Percentiles rank a stretch among this genome's conserved stretches.
phyloP scores from a whole-genome alignment of 1,284 basidiomycete species.

The Phenoliferia sp. region DNA sequence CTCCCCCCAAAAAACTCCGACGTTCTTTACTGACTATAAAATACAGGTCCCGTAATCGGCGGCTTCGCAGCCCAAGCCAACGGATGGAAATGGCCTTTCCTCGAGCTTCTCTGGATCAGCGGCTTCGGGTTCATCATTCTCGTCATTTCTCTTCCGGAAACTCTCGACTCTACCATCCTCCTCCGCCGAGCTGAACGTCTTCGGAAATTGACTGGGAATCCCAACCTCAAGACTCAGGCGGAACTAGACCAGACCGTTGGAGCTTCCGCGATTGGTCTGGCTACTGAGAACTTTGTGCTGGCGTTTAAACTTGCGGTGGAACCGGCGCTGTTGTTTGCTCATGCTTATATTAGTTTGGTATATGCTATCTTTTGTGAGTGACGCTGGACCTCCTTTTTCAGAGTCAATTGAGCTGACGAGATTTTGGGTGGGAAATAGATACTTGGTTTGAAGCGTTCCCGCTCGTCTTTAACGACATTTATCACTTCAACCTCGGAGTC shows the following conservation, averaged over 20 bases:
- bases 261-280: slow-evolving; percentile 19
- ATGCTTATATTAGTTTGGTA: slow-evolving; percentile 37
- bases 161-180: slow-evolving; percentile 41
- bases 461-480: slow-evolving; percentile 28
- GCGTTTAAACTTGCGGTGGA: slow-evolving; percentile 30
- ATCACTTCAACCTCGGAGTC: slow-evolving; percentile 28
- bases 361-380: slow-evolving; percentile 22
- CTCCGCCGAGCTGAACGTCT: slow-evolving; percentile 41
- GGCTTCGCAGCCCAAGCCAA: slow-evolving; percentile 34
- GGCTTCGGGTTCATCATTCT: slow-evolving; percentile 28
- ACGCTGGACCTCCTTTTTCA: too few species aligned
- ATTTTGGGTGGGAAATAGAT: too few species aligned
- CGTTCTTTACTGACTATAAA: too few species aligned
- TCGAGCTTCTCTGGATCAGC: slow-evolving; percentile 35
- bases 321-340: slow-evolving; percentile 30
- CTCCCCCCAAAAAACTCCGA: neutral
- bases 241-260: slow-evolving; percentile 35
- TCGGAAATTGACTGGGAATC: slow-evolving; percentile 42
- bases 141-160: slow-evolving; percentile 41
- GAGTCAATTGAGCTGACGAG: too few species aligned
- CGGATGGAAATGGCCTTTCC: slow-evolving; percentile 41
- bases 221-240: slow-evolving; percentile 38
- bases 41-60: slow-evolving; percentile 7
- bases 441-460: slow-evolving; percentile 34
- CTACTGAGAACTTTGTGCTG: slow-evolving; percentile 33